phyloP scores from a whole-genome alignment of 192 early-diverging fungal species.

The Podila verticillata region DNA sequence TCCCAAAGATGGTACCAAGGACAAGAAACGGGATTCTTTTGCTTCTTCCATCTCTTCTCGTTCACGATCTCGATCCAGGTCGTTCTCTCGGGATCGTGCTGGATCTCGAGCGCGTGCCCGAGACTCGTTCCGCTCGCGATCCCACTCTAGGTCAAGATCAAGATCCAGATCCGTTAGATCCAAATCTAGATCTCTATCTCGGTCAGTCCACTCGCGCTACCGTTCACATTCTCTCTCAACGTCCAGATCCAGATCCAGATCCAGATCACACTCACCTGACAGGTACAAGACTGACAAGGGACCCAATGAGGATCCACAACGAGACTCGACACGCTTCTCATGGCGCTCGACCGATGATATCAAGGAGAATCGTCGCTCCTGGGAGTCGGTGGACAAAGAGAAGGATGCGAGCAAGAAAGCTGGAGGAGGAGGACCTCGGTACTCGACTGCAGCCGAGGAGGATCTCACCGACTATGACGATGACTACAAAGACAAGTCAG shows the following conservation, averaged over 20 bases:
- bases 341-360: slow-evolving; percentile 16
- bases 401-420: neutral
- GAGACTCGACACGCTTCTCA: slow-evolving; percentile 19
- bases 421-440: neutral
- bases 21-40: neutral
- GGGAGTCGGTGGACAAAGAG: slow-evolving; percentile 17
- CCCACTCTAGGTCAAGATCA: slow-evolving; percentile 9
- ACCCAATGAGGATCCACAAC: neutral
- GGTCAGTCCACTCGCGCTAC: slow-evolving; percentile 11
- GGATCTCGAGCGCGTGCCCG: neutral
- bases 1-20: neutral
- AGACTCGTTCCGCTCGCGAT: neutral
- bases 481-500: slow-evolving; percentile 3
- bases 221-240: slow-evolving; percentile 8
- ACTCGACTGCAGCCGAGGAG: slow-evolving; percentile 12
- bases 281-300: neutral
- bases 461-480: slow-evolving; percentile 16
- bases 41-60: neutral
- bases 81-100: neutral
- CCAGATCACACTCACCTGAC: slow-evolving; percentile 9
- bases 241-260: slow-evolving; percentile 12
- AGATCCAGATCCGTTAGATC: slow-evolving; percentile 21
- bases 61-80: slow-evolving; percentile 20
- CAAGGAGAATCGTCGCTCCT: slow-evolving; percentile 14
- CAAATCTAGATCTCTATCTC: slow-evolving; percentile 2